A percentile compares a stretch with the other conserved stretches of the same genome.
Evolutionary conservation across 208 protist genomes (phyloP).

Genomic region (Leishmania tropica): DNA sequence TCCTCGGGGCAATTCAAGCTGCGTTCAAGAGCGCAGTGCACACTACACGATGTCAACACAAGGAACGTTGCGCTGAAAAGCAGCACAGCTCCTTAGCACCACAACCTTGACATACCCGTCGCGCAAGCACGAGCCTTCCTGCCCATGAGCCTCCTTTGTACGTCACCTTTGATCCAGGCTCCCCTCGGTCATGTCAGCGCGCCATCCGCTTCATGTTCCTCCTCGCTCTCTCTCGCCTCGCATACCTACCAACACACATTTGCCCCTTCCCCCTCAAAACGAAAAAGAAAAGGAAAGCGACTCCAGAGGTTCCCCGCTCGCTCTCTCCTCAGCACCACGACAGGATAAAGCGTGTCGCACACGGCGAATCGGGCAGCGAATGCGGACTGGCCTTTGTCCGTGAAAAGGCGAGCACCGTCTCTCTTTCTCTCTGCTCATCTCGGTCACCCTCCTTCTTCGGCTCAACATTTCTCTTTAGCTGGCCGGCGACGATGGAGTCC

Average conservation of each 20-base stretch:
- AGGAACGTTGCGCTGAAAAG: not conserved
- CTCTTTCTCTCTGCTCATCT: not conserved
- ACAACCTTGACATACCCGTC: not conserved
- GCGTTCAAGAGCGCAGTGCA: not conserved
- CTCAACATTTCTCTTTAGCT: not conserved
- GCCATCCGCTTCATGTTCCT: not conserved
- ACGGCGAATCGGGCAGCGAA: not conserved
- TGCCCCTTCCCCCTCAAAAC: not conserved
- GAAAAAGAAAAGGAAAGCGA: not conserved
- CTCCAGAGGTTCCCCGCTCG: not conserved
- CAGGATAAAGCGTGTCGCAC: not conserved
- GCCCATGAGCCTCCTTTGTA: not conserved
- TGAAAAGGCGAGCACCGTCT: not conserved
- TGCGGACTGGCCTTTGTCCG: not conserved
- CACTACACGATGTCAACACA: not conserved
- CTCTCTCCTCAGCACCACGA: not conserved
- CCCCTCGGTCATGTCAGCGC: not conserved
- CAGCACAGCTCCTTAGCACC: not conserved
- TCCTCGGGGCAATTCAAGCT: not conserved
- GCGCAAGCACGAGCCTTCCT: not conserved
- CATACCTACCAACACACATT: not conserved
- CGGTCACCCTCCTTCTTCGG: not conserved
- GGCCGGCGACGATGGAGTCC: slow-evolving; percentile 46
- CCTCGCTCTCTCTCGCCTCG: not conserved
- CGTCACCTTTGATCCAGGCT: not conserved